Evolutionary conservation across 768 basidiomycete genomes (phyloP).

Genomic region (Pholiota molesta): DNA sequence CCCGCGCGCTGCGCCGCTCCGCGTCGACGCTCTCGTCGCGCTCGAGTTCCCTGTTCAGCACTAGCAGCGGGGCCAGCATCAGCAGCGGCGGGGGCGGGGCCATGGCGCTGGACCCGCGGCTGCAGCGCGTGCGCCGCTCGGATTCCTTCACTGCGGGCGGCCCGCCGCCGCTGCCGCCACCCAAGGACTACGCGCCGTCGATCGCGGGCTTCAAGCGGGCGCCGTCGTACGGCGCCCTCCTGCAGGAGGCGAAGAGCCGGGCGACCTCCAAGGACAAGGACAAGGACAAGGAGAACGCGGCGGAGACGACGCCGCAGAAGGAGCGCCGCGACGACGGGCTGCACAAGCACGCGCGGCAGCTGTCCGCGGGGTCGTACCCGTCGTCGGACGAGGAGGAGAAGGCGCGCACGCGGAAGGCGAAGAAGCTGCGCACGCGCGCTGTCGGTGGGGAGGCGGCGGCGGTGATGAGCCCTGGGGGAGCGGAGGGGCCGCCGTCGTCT

Average conservation of each 20-base stretch:
- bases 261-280: conserved; percentile 1
- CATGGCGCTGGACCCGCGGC: conserved; percentile 46
- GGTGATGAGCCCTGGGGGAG: not conserved
- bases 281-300: not conserved
- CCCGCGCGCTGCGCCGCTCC: conserved; percentile 45
- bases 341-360: conserved; percentile 32
- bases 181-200: conserved; percentile 31
- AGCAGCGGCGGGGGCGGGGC: conserved; percentile 36
- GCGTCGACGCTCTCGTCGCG: conserved; percentile 49
- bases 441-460: not conserved
- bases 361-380: conserved; percentile 39
- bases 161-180: conserved; percentile 29
- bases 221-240: conserved; percentile 55
- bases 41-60: conserved; percentile 47
- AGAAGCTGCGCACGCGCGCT: conserved; percentile 51
- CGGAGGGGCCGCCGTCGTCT: conserved; percentile 15
- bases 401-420: conserved; percentile 56
- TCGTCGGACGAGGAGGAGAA: conserved; percentile 84
- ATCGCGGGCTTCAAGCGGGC: conserved; percentile 52
- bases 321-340: not conserved
- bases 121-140: conserved; percentile 54
- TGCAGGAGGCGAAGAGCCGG: conserved; percentile 28
- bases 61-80: conserved; percentile 27
- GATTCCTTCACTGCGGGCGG: conserved; percentile 46
- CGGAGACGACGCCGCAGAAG: conserved; percentile 4